Evolutionary conservation across 2,329 filamentous ascomycete genomes (phyloP).

Genomic region (Scortechinia acanthostroma): DNA sequence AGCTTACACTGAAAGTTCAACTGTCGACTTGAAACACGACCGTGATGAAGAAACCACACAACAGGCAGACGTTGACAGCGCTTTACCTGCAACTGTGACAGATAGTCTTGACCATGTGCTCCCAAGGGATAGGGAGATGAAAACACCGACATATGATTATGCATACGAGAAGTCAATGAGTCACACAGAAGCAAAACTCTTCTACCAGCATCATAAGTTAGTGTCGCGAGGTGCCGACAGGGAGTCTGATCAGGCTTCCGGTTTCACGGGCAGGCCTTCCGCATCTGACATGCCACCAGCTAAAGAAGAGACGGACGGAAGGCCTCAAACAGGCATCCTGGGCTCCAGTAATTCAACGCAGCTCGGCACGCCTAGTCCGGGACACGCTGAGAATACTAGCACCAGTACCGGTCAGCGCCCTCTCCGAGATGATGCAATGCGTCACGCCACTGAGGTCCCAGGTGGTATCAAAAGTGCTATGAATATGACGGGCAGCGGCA

Average conservation of each 20-base stretch:
- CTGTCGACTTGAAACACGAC: too few relatives aligned
- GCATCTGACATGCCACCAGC: neutral
- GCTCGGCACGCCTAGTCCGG: neutral
- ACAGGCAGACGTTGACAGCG: too few relatives aligned
- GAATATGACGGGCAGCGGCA: neutral
- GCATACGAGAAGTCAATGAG: conserved; percentile 2
- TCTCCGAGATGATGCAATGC: neutral
- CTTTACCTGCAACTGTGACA: too few relatives aligned
- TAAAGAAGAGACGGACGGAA: neutral
- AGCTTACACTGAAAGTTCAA: too few relatives aligned
- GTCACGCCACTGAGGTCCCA: neutral
- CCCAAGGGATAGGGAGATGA: neutral
- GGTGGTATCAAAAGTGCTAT: neutral
- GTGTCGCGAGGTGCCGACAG: neutral
- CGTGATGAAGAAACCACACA: too few relatives aligned
- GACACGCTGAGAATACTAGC: neutral
- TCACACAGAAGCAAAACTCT: neutral
- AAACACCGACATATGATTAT: conserved; percentile 1
- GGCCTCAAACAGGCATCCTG: neutral
- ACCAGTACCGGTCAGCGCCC: neutral
- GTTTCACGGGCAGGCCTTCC: neutral
- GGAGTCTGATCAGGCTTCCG: neutral
- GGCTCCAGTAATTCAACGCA: neutral
- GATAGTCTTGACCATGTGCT: neutral
- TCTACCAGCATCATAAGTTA: neutral